Conservation (phyloP, 2,329 filamentous ascomycete species). For the Monilinia fructicola region DNA sequence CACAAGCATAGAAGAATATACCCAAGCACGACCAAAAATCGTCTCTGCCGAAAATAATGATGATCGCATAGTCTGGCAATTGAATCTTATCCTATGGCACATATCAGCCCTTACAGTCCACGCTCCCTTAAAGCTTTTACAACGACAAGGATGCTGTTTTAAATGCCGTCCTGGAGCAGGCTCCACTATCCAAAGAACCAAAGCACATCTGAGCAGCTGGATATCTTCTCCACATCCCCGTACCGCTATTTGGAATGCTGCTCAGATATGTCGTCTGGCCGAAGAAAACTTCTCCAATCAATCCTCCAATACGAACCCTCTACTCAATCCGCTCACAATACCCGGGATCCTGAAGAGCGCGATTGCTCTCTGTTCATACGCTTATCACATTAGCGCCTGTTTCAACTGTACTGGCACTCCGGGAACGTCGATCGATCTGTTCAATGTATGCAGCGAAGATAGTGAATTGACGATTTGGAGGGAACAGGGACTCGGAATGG, state of each 20-base stretch:
- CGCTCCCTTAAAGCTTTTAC: conserved; percentile 15
- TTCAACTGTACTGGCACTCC: neutral
- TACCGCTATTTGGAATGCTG: conserved; percentile 15
- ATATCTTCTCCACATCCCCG: conserved; percentile 16
- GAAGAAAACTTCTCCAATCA: neutral
- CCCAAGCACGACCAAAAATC: neutral
- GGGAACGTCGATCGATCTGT: neutral
- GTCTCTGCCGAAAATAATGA: neutral
- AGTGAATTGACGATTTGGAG: neutral
- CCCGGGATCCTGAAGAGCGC: conserved; percentile 11
- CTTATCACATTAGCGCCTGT: conserved; percentile 6
- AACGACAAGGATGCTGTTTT: conserved; percentile 18
- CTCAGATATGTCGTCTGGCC: conserved; percentile 7
- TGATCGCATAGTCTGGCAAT: neutral
- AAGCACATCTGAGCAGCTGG: conserved; percentile 9
- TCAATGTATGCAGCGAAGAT: neutral
- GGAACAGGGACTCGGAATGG: conserved; percentile 11
- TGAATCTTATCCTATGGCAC: conserved; percentile 14
- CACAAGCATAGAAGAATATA: conserved; percentile 1
- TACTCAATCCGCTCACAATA: conserved; percentile 12
- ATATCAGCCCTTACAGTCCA: conserved; percentile 13
- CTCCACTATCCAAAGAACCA: conserved; percentile 4
- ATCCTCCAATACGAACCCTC: neutral
- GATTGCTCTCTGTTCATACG: conserved; percentile 15
- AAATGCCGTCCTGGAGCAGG: conserved; percentile 17